Percentiles rank a stretch among this genome's conserved stretches.
Evolutionary conservation across 805 yeast genomes (phyloP).

Genomic region (Cyberlindnera americana): DNA sequence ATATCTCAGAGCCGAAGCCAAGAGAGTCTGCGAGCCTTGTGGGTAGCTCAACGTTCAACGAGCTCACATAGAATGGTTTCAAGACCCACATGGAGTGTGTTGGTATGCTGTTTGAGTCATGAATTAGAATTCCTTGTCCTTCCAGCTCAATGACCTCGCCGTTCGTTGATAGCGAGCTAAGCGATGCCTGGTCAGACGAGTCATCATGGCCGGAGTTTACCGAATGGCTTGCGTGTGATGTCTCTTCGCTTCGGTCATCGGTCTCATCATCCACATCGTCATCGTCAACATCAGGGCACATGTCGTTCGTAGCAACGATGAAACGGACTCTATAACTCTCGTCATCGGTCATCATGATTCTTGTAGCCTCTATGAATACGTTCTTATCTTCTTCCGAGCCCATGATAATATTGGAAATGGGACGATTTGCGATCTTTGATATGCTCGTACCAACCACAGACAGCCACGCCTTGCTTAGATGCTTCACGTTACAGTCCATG

Average conservation of each 20-base stretch:
- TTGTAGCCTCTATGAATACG: conserved; percentile 67
- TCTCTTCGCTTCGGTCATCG: conserved; percentile 13
- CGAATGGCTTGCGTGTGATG: conserved; percentile 13
- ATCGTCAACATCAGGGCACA: conserved; percentile 25
- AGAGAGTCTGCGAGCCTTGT: conserved; percentile 63
- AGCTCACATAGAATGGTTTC: conserved; percentile 68
- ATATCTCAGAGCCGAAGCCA: conserved; percentile 87
- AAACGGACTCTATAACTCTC: conserved; percentile 76
- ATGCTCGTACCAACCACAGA: conserved; percentile 65
- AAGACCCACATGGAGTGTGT: conserved; percentile 92
- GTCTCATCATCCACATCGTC: conserved; percentile 9
- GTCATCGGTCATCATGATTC: conserved; percentile 69
- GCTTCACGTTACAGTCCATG: conserved; percentile 71
- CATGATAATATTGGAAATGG: conserved; percentile 59
- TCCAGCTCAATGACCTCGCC: conserved; percentile 71
- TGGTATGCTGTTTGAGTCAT: conserved; percentile 56
- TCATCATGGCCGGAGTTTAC: conserved; percentile 1
- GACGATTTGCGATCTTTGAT: conserved; percentile 48
- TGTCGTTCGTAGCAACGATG: conserved; percentile 41
- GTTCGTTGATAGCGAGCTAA: conserved; percentile 44
- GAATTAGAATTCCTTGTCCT: conserved; percentile 89
- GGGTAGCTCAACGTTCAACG: conserved; percentile 66
- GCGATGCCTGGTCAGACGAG: conserved; percentile 29
- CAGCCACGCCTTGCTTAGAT: conserved; percentile 77
- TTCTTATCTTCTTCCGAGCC: conserved; percentile 62